A percentile compares a stretch with the other conserved stretches of the same genome.
phyloP scores from a whole-genome alignment of 495 filamentous ascomycete genomes.

The Penicillium verhagenii region DNA sequence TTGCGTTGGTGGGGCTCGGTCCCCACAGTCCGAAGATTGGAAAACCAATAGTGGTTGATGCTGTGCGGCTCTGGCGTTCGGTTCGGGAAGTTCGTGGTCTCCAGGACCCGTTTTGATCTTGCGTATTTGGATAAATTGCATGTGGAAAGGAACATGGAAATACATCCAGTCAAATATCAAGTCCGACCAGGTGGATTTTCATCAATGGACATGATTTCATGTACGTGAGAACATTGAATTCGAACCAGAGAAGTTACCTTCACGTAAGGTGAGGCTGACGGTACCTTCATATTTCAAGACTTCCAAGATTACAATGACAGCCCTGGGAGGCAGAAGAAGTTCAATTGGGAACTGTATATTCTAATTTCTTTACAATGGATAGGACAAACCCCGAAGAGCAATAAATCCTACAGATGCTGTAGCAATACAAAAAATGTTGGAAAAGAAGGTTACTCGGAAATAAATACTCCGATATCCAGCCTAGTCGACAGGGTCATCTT shows the following conservation, averaged over 20 bases:
- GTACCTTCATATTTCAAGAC: no score
- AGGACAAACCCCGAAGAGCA: background rate
- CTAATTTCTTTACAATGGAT: background rate
- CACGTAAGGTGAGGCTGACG: no score
- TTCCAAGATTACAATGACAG: background rate
- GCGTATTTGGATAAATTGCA: no score
- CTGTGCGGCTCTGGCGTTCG: background rate
- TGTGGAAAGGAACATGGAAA: no score
- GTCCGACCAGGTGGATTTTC: no score
- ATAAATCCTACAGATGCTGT: background rate
- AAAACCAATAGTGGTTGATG: background rate
- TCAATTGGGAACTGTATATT: background rate
- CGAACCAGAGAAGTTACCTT: no score
- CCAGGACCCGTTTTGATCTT: no score
- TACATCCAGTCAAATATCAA: no score
- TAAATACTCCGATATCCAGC: constrained; percentile 7
- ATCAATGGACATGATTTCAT: no score
- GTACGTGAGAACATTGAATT: no score
- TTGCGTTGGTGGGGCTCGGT: background rate
- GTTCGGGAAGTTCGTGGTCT: no score
- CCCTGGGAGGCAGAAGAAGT: background rate
- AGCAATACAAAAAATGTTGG: background rate
- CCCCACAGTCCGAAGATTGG: background rate
- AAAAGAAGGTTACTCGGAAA: constrained; percentile 13
- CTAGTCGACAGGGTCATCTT: constrained; percentile 72